A percentile compares a stretch with the other conserved stretches of the same genome.
phyloP scores from a whole-genome alignment of 2,329 filamentous ascomycete genomes.

The Coniochaeta sp. region DNA sequence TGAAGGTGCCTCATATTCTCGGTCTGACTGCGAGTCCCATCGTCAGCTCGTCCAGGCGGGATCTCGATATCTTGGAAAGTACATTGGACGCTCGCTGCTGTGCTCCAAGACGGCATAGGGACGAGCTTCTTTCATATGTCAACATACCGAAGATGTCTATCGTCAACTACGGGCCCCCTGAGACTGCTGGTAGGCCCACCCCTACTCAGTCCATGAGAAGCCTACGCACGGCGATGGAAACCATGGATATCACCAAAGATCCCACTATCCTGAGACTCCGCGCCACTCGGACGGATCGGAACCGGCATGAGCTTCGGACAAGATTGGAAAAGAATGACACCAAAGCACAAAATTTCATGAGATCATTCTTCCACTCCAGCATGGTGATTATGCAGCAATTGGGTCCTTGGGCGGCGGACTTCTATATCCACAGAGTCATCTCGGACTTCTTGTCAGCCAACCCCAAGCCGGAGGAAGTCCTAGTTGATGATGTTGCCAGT shows the following conservation, averaged over 20 bases:
- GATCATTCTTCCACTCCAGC: slow-evolving; percentile 41
- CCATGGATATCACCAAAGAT: slow-evolving; percentile 51
- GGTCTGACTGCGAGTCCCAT: slow-evolving; percentile 78
- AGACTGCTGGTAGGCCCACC: slow-evolving; percentile 21
- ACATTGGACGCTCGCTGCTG: slow-evolving; percentile 64
- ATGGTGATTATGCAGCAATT: slow-evolving; percentile 46
- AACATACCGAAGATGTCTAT: slow-evolving; percentile 53
- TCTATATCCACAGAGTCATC: slow-evolving; percentile 49
- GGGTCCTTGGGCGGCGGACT: slow-evolving; percentile 62
- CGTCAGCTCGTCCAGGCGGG: slow-evolving; percentile 46
- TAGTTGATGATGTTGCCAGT: slow-evolving; percentile 28
- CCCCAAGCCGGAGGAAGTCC: slow-evolving; percentile 12
- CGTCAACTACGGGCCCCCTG: slow-evolving; percentile 21
- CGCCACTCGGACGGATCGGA: slow-evolving; percentile 31
- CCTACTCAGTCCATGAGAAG: slow-evolving; percentile 30
- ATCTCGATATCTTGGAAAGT: slow-evolving; percentile 55
- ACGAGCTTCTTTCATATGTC: slow-evolving; percentile 61
- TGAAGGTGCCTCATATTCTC: slow-evolving; percentile 56
- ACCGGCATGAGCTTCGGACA: slow-evolving; percentile 26
- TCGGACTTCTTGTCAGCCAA: slow-evolving; percentile 19
- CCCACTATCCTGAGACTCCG: slow-evolving; percentile 47
- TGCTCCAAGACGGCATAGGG: slow-evolving; percentile 60
- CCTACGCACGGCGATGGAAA: slow-evolving; percentile 30
- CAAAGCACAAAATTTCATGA: slow-evolving; percentile 47
- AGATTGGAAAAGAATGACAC: slow-evolving; percentile 38